Evolutionary conservation across 1,284 basidiomycete genomes (phyloP), one percentile per base, ranked within the genome.

Genomic region (Lignosus rhinocerotis): DNA sequence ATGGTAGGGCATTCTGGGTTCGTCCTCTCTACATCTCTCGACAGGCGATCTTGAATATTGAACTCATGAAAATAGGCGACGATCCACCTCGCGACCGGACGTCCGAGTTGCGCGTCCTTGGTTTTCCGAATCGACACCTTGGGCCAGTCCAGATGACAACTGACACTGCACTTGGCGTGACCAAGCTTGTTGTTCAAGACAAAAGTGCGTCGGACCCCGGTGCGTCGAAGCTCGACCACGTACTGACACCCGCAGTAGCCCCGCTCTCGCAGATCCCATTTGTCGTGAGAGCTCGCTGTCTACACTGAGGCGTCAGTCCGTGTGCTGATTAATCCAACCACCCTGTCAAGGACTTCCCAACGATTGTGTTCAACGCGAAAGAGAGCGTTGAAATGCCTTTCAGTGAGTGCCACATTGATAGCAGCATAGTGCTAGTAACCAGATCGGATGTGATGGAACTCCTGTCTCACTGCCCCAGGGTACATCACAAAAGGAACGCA

Each of bases 361-460:
- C 92, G 0, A 96, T 98, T 67, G 76, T 68, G 14, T 97, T 97
- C 78, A 92, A 90, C 69, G 71, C 78, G 34, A 79, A 82, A 69
- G 95, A 97, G 73, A 91, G 90, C 49, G 93, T 97, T 9, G 93
- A 97, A 75, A 96, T 96, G 94, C 94, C 94, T 0, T 96, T 96
- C 78, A 78, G 94, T 93, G 63, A 67, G 91, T 81, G 1, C 31
- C 45, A 21, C 16, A 14, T 51, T 34, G 8, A 30, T 44, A 14
- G 11, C 11, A 7, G 49, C 47, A 16, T 34, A 39, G 42, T 32
- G n/a, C n/a, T n/a, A n/a, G n/a, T n/a, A n/a, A n/a, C n/a, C n/a
- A 36, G 32, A 30, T 25, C 38, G 11, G n/a, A 43, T 32, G 45
- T 60, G 10, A 50, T 16, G n/a, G n/a, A n/a, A 3, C 2, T 30